These are phyloP conservation scores for Clonostachys rosea DNA, from an alignment of 2,329 filamentous ascomycete genomes.

Conservation along the genomic window DNA sequence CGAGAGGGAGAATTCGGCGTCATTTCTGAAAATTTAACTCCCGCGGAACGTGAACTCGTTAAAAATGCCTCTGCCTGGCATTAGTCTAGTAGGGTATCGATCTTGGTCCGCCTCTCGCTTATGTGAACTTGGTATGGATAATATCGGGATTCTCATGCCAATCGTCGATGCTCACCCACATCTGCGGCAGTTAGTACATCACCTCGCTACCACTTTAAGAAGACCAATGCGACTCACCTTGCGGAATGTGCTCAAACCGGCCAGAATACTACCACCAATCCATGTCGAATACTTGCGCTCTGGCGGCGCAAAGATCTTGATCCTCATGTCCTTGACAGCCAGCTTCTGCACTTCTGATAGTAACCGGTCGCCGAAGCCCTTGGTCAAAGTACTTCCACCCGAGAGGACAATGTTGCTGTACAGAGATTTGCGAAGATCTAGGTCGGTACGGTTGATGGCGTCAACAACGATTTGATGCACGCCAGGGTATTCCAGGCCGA, in stretches of 20 bases:
- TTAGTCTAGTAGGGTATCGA: no score
- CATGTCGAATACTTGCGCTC: conserved; percentile 98
- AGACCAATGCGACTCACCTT: conserved; percentile 62
- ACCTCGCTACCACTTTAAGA: not conserved
- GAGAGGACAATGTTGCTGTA: conserved; percentile 98
- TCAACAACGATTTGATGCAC: conserved; percentile 98
- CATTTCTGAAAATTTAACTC: no score
- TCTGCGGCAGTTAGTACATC: conserved; percentile 46
- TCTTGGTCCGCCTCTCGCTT: conserved; percentile 13
- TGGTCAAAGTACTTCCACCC: conserved; percentile 91
- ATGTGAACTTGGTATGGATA: conserved; percentile 97
- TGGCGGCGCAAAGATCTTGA: conserved; percentile 97
- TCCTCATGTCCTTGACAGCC: conserved; percentile 98
- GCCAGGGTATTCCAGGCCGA: conserved; percentile 92
- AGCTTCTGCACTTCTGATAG: conserved; percentile 88
- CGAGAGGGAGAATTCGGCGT: no score
- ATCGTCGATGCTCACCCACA: conserved; percentile 99
- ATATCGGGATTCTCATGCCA: conserved; percentile 99
- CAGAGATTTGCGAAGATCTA: conserved; percentile 89
- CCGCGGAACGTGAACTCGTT: no score
- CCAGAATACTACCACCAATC: conserved; percentile 97
- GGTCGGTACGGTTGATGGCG: conserved; percentile 88
- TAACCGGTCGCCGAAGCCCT: conserved; percentile 91
- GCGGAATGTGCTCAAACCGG: conserved; percentile 94
- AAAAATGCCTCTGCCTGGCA: no score